Base-by-base conservation (phyloP, 2,329 filamentous ascomycete genomes). In the Hypoxylon sp. region DNA sequence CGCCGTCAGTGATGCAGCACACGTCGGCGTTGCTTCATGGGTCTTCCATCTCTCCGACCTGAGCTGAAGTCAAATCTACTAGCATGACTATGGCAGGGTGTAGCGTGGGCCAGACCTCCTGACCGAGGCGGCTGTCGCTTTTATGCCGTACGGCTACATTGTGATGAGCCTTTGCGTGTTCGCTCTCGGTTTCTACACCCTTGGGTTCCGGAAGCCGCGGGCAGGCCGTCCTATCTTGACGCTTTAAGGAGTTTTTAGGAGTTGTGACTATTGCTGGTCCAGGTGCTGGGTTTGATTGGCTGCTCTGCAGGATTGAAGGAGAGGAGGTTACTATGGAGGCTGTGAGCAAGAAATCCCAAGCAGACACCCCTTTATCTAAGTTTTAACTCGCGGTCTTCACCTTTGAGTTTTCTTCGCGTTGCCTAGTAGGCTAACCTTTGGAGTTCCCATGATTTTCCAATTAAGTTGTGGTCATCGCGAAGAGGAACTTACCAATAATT, bases 61-160 rank as follows among this genome's bases (percentile, higher is more conserved):
- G 1, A 62, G 54, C 26, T 53, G 51, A 37, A 56, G 47, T n/a
- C 52, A 43, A 11, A 49, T 59, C 26, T 65, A 65, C 55, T 48
- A 26, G 32, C 62, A 58, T 11, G 39, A 58, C 30, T 55, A 43
- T 19, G 19, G 39, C 13, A 32, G 49, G 3, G 59, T 65, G 10
- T 54, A 62, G 7, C 53, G 15, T 6, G 58, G 62, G 13, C 54
- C 54, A 6, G 58, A 39, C 13, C 26, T 58, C n/a, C 51, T 62
- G 24, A n/a, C 52, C 3, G 59, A 62, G 11, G 51, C 51, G 6
- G 54, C 44, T 17, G 15, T 48, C 1, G 39, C 59, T 28, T 65
- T 65, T 24, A 59, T 65, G 17, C 59, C 62, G 22, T 62, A 55
- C 17, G 54, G 62, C 1, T 30, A 65, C 41, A 11, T 57, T 19